phyloP scores from a whole-genome alignment of 2,329 filamentous ascomycete genomes.

The Sporothrix mexicana region DNA sequence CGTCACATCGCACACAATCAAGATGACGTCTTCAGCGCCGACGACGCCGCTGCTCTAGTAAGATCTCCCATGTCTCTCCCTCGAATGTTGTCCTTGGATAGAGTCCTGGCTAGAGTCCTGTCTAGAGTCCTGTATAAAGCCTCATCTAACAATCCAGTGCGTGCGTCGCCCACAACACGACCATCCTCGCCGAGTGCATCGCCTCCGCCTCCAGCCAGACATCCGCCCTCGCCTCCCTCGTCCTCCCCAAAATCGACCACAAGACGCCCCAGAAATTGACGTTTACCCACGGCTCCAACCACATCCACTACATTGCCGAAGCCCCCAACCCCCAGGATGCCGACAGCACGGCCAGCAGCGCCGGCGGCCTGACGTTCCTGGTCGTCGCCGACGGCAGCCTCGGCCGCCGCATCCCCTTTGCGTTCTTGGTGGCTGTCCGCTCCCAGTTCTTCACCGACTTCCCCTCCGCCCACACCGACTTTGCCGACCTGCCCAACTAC shows the following conservation, averaged over 20 bases:
- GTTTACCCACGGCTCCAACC: constrained; percentile 87
- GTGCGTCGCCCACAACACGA: constrained; percentile 92
- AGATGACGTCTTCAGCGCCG: constrained; percentile 29
- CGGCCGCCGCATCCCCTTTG: constrained; percentile 88
- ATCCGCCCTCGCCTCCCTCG: constrained; percentile 85
- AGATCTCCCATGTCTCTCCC: constrained; percentile 9
- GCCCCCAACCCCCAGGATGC: constrained; percentile 66
- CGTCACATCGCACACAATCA: neutral
- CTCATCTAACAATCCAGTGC: constrained; percentile 60
- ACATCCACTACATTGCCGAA: constrained; percentile 95
- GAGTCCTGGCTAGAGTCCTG: no score
- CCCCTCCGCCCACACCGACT: constrained; percentile 70
- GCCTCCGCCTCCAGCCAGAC: constrained; percentile 81
- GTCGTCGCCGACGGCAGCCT: constrained; percentile 83
- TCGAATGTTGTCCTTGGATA: neutral
- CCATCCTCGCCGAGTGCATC: constrained; percentile 92
- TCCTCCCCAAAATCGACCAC: constrained; percentile 94
- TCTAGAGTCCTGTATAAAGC: neutral
- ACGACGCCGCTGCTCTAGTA: constrained; percentile 38
- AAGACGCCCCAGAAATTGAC: constrained; percentile 82
- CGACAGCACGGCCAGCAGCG: constrained; percentile 61
- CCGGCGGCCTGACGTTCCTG: constrained; percentile 87
- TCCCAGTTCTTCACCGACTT: constrained; percentile 81
- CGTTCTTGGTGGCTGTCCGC: constrained; percentile 89
- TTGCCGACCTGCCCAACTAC: constrained; percentile 80